Percentiles rank a stretch among this genome's conserved stretches.
Conservation (phyloP, 1,139 yeast genomes). For the Geotrichum candidum region DNA sequence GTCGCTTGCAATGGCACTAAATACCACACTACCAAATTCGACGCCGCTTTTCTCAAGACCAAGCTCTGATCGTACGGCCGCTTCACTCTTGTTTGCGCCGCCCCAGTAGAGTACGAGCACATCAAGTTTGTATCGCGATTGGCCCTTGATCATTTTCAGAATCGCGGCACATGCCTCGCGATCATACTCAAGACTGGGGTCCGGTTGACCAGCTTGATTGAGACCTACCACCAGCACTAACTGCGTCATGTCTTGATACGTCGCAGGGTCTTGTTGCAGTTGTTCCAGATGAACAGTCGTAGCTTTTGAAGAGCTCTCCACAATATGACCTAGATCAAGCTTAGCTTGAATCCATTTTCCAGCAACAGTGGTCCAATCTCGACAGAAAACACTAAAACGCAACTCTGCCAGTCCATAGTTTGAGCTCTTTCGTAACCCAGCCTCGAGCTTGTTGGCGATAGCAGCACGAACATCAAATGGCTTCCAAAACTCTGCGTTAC, state of each 20-base stretch:
- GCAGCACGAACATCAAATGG: slow-evolving; percentile 23
- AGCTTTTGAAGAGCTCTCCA: slow-evolving; percentile 9
- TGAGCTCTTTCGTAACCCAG: slow-evolving; percentile 2
- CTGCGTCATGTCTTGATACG: slow-evolving; percentile 25
- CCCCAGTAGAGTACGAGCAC: slow-evolving; percentile 21
- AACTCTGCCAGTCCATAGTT: slow-evolving; percentile 3
- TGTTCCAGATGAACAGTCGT: slow-evolving; percentile 21
- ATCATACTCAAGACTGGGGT: slow-evolving; percentile 15
- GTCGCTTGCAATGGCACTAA: background rate
- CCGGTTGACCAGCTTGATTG: slow-evolving; percentile 13
- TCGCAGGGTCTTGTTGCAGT: slow-evolving; percentile 22
- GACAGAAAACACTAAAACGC: slow-evolving; percentile 19
- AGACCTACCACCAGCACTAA: slow-evolving; percentile 30
- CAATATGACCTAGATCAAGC: slow-evolving; percentile 22
- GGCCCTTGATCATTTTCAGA: slow-evolving; percentile 9
- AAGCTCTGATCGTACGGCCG: background rate
- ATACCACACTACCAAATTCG: slow-evolving; percentile 4
- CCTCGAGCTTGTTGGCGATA: slow-evolving; percentile 18
- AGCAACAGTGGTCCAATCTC: slow-evolving; percentile 30
- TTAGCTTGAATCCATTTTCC: slow-evolving; percentile 33
- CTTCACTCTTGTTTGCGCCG: slow-evolving; percentile 1
- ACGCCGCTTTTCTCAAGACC: slow-evolving; percentile 1
- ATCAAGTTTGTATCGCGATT: slow-evolving; percentile 18
- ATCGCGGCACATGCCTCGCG: slow-evolving; percentile 22
- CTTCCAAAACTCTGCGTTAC: slow-evolving; percentile 23